These are phyloP conservation scores for Maudiozyma saulgeensis DNA, from an alignment of 805 yeast species.

Conservation along the genomic window DNA sequence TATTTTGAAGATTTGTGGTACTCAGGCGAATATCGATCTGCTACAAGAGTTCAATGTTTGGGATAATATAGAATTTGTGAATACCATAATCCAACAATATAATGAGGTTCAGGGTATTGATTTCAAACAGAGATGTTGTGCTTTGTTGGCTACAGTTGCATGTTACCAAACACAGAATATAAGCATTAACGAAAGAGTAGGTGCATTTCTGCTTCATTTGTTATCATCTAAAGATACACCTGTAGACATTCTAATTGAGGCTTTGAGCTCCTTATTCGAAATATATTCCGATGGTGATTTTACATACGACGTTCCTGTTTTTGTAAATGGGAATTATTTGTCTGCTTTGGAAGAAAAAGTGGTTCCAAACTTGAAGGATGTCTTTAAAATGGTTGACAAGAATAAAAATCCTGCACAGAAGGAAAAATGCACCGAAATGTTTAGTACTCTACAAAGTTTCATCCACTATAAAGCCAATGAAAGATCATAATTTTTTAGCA, in stretches of 20 bases:
- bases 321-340: slow-evolving; percentile 45
- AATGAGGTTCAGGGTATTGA: slow-evolving; percentile 27
- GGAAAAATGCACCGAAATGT: slow-evolving; percentile 54
- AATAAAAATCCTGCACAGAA: slow-evolving; percentile 50
- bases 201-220: slow-evolving; percentile 35
- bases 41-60: slow-evolving; percentile 12
- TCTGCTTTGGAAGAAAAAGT: slow-evolving; percentile 32
- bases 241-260: slow-evolving; percentile 43
- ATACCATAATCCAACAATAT: slow-evolving; percentile 15
- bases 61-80: slow-evolving; percentile 23
- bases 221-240: slow-evolving; percentile 19
- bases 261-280: slow-evolving; percentile 62
- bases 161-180: slow-evolving; percentile 34
- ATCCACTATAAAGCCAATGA: slow-evolving; percentile 62
- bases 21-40: slow-evolving; percentile 10
- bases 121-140: slow-evolving; percentile 31
- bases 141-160: slow-evolving; percentile 45
- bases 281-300: slow-evolving; percentile 66
- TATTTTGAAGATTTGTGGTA: slow-evolving; percentile 21
- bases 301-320: slow-evolving; percentile 60
- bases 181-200: slow-evolving; percentile 36
- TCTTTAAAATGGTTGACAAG: slow-evolving; percentile 58
- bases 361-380: slow-evolving; percentile 39
- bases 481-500: slow-evolving; percentile 7
- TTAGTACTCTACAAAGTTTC: slow-evolving; percentile 61